Base-by-base conservation (phyloP, 768 basidiomycete species). In the Termitomyces sp. region DNA sequence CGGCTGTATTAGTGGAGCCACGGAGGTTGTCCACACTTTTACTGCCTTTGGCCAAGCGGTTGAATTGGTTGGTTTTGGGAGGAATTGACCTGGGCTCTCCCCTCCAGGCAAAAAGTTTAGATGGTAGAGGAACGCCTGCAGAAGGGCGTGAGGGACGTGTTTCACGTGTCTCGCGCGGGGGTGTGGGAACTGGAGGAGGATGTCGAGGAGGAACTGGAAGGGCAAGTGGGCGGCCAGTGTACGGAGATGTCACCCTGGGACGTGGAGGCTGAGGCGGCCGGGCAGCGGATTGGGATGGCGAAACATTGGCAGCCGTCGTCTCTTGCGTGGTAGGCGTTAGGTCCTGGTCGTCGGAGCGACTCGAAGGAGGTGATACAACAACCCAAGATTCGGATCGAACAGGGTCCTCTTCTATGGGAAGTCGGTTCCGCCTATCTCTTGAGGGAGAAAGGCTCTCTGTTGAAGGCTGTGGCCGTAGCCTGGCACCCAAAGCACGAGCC, bases 1-100 rank as follows among this genome's bases (percentile, higher is more conserved):
- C 74, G 10, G 68, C 44, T 6, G 76, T 75, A 59, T 76, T 74
- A 41, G 48, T 61, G 18, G 68, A 71, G 35, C 70, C 72, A 48
- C 77, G 74, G 49, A 84, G 72, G 60, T 82, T 82, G 61, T 80
- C 80, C 78, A 86, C 82, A 64, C 85, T 88, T 70, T 84, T 85
- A n/a, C 81, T 70, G 50, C 68, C 71, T 60, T 74, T 75, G 49
- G 70, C 59, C 50, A 74, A 66, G 49, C 73, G 72, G 57, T 57
- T 62, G 61, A 69, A 72, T 41, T 66, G 64, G 2, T 70, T 50
- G 1, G 73, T 56, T 5, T 77, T 71, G 1, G 75, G 66, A 2
- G 75, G 68, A 50, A 73, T 68, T 4, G 71, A 58, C 75, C 60
- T 77, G 75, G 26, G 75, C 58, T 78, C 77, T 32, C 75, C 78